Evolutionary conservation across 768 basidiomycete species (phyloP).

Genomic region (Amanita molliuscula): DNA sequence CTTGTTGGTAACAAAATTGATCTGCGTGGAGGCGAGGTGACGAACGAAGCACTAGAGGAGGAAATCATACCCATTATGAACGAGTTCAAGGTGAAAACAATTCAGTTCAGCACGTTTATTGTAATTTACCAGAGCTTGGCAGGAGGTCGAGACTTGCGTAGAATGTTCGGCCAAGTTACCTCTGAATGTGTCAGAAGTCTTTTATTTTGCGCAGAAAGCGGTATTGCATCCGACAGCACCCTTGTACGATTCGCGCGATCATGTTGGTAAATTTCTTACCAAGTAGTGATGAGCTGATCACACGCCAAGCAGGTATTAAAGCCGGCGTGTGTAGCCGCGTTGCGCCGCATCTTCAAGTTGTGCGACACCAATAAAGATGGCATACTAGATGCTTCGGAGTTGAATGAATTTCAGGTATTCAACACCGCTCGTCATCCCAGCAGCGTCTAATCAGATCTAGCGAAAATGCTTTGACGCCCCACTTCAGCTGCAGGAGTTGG

Average conservation of each 20-base stretch:
- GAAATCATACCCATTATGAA: conserved; percentile 97
- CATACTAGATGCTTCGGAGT: conserved; percentile 76
- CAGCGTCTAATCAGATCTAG: conserved; percentile 26
- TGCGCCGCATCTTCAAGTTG: conserved; percentile 91
- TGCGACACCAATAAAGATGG: conserved; percentile 95
- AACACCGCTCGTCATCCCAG: background rate
- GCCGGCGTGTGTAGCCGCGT: conserved; percentile 79
- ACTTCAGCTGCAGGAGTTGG: conserved; percentile 84
- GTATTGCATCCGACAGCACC: conserved; percentile 96
- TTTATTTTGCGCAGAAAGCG: conserved; percentile 98
- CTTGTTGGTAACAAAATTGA: conserved; percentile 99
- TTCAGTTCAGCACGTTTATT: background rate
- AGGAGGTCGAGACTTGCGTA: conserved; percentile 99
- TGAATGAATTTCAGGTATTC: conserved; percentile 93
- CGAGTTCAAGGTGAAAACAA: conserved; percentile 79
- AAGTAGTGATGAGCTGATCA: conserved; percentile 8
- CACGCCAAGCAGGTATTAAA: conserved; percentile 61
- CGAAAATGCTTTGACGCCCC: conserved; percentile 94
- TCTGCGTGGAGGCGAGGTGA: conserved; percentile 84
- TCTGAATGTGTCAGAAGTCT: conserved; percentile 91
- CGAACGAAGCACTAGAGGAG: conserved; percentile 88
- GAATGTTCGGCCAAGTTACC: conserved; percentile 92
- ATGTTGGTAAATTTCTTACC: conserved; percentile 40
- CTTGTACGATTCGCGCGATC: conserved; percentile 91
- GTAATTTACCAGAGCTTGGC: conserved; percentile 9